Evolutionary conservation across 768 basidiomycete genomes (phyloP).

Genomic region (Lentinula guzmanii): DNA sequence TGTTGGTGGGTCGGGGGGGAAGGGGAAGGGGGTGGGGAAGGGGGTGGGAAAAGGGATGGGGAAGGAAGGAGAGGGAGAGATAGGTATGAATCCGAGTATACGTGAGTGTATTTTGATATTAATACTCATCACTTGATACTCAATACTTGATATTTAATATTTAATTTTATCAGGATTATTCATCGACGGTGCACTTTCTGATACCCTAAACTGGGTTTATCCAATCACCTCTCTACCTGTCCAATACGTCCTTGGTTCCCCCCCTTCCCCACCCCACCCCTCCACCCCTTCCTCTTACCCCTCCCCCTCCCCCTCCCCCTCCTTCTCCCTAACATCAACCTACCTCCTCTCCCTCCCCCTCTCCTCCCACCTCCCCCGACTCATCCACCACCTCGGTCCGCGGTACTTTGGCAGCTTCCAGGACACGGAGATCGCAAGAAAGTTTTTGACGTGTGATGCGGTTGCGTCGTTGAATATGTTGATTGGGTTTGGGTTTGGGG

Average conservation of each 20-base stretch:
- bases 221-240: conserved; percentile 41
- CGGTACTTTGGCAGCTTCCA: conserved; percentile 75
- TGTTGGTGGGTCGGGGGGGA: conserved; percentile 17
- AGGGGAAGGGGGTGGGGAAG: too few relatives aligned
- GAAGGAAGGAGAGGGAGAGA: too few relatives aligned
- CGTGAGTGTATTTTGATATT: too few relatives aligned
- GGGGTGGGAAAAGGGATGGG: too few relatives aligned
- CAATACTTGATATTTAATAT: too few relatives aligned
- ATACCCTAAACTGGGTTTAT: conserved; percentile 58
- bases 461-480: conserved; percentile 81
- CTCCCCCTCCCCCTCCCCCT: conserved; percentile 26
- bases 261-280: too few relatives aligned
- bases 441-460: conserved; percentile 81
- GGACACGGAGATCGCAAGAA: conserved; percentile 51
- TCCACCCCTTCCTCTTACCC: conserved; percentile 25
- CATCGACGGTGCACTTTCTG: conserved; percentile 63
- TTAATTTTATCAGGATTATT: too few relatives aligned
- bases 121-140: too few relatives aligned
- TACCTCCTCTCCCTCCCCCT: background rate
- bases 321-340: too few relatives aligned
- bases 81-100: conserved; percentile 40
- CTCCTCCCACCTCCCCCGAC: conserved; percentile 44
- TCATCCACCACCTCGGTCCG: conserved; percentile 80
- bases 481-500: conserved; percentile 29
- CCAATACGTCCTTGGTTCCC: conserved; percentile 17